Evolutionary conservation across 2,329 filamentous ascomycete genomes (phyloP).

Genomic region (Phaeoacremonium minimum): DNA sequence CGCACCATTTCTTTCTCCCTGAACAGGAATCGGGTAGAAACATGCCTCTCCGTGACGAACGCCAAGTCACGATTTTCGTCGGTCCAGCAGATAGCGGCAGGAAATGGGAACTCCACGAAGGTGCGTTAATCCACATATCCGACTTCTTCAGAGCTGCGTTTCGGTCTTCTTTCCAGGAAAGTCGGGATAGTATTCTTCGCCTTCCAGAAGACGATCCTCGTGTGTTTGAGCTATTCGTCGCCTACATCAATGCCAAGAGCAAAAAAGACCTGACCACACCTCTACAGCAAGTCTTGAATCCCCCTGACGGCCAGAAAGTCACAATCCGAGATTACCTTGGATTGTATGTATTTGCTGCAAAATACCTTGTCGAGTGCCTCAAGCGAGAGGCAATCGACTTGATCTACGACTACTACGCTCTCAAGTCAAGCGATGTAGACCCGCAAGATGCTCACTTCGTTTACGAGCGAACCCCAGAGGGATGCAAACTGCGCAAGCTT

Average conservation of each 20-base stretch:
- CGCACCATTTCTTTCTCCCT: no score
- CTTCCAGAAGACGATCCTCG: background rate
- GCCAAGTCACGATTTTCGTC: slow-evolving; percentile 13
- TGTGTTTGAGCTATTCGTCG: background rate
- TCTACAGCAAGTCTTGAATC: background rate
- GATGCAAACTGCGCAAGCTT: slow-evolving; percentile 14
- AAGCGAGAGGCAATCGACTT: slow-evolving; percentile 16
- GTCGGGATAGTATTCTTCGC: no score
- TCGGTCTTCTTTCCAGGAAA: no score
- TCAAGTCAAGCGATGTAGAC: slow-evolving; percentile 4
- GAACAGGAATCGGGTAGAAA: no score
- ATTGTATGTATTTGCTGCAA: slow-evolving; percentile 16
- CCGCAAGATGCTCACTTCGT: slow-evolving; percentile 14
- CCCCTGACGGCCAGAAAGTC: slow-evolving; percentile 1
- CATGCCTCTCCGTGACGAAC: slow-evolving; percentile 10
- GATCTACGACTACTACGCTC: slow-evolving; percentile 13
- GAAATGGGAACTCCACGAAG: slow-evolving; percentile 14
- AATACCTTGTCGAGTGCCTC: slow-evolving; percentile 12
- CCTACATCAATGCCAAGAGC: no score
- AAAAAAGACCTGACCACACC: no score
- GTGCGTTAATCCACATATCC: slow-evolving; percentile 13
- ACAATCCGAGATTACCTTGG: slow-evolving; percentile 6
- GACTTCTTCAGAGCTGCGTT: slow-evolving; percentile 13
- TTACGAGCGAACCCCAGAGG: slow-evolving; percentile 12
- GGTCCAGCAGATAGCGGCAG: slow-evolving; percentile 10